These are phyloP conservation scores for Lathyrus oleraceus DNA, from an alignment of 306 rosid genomes.

Conservation along the genomic window DNA sequence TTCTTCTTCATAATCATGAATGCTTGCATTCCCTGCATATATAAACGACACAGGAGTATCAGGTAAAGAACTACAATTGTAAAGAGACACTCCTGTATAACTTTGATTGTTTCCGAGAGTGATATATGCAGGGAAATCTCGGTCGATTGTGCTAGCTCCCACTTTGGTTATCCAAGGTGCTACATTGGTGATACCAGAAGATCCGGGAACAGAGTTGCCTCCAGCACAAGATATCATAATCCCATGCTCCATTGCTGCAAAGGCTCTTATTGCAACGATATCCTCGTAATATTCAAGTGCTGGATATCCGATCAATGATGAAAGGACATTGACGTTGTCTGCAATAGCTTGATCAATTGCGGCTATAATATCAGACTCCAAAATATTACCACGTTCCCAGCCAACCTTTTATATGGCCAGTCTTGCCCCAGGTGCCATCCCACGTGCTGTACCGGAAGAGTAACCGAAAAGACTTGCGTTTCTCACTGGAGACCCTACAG, in stretches of 20 bases:
- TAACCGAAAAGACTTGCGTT: constrained; percentile 59
- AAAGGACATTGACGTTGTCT: constrained; percentile 61
- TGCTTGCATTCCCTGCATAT: constrained; percentile 60
- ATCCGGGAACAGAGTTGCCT: constrained; percentile 64
- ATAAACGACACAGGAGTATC: constrained; percentile 37
- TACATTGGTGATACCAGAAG: constrained; percentile 42
- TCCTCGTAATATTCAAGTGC: constrained; percentile 50
- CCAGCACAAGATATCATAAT: constrained; percentile 51
- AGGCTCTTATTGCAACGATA: constrained; percentile 61
- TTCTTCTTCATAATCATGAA: neutral
- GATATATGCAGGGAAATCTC: constrained; percentile 51
- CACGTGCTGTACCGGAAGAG: constrained; percentile 69
- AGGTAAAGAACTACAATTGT: constrained; percentile 37
- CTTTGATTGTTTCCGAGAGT: constrained; percentile 66
- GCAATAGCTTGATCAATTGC: constrained; percentile 71
- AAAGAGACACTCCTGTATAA: constrained; percentile 63
- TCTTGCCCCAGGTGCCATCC: constrained; percentile 70
- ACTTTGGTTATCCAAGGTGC: neutral
- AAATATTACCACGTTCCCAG: constrained; percentile 52
- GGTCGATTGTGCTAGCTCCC: neutral
- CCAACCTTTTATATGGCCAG: constrained; percentile 73
- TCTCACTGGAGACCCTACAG: constrained; percentile 59
- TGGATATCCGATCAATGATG: constrained; percentile 68
- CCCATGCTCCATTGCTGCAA: constrained; percentile 58
- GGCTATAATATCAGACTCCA: constrained; percentile 55